phyloP scores from a whole-genome alignment of 306 rosid species.

The Mimosa pudica region DNA sequence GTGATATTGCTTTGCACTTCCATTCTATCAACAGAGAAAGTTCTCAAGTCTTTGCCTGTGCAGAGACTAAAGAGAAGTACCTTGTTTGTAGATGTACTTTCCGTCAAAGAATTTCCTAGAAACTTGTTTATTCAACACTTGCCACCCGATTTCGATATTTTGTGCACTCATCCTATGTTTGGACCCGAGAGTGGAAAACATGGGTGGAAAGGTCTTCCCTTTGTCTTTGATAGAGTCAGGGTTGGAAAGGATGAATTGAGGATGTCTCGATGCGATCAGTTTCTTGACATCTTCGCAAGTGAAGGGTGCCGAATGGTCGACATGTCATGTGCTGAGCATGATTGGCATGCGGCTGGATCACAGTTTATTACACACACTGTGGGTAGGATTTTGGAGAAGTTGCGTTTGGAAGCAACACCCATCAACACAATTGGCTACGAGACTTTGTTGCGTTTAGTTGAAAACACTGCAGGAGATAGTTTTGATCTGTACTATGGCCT shows the following conservation, averaged over 20 bases:
- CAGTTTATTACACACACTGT: constrained; percentile 88
- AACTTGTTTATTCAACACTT: constrained; percentile 69
- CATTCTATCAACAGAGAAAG: constrained; percentile 64
- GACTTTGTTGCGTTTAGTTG: constrained; percentile 78
- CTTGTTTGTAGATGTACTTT: constrained; percentile 89
- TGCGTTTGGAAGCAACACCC: constrained; percentile 69
- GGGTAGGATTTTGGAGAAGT: constrained; percentile 76
- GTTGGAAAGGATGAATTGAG: constrained; percentile 46
- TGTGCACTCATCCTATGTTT: constrained; percentile 96
- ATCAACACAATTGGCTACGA: constrained; percentile 64
- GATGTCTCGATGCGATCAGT: constrained; percentile 58
- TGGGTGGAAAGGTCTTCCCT: constrained; percentile 4
- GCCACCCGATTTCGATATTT: constrained; percentile 69
- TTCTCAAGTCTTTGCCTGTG: constrained; percentile 59
- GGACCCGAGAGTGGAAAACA: constrained; percentile 39
- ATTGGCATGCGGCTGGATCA: constrained; percentile 83
- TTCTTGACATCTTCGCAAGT: constrained; percentile 73
- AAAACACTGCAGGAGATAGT: constrained; percentile 87
- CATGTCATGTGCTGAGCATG: constrained; percentile 78
- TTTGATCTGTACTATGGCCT: constrained; percentile 88
- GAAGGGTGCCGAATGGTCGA: constrained; percentile 94
- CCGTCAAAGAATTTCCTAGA: constrained; percentile 88
- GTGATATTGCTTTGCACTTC: constrained; percentile 87
- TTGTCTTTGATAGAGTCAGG: constrained; percentile 1
- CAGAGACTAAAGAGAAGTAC: constrained; percentile 82